Conservation (phyloP, 208 protist species). For the Leishmania tropica region DNA sequence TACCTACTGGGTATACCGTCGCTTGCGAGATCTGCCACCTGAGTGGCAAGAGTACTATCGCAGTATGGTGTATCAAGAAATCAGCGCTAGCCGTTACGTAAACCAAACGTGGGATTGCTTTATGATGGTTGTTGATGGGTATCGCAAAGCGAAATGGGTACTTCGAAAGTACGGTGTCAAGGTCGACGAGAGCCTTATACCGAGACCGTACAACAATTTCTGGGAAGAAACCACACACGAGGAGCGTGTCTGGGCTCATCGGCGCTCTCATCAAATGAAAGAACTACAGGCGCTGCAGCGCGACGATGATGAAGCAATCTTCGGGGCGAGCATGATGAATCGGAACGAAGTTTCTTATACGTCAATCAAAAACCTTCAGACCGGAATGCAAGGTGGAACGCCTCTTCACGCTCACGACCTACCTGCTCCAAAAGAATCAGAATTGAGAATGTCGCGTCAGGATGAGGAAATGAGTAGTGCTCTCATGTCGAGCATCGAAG, state of each 20-base stretch:
- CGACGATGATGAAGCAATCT: conserved; percentile 79
- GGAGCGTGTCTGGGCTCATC: conserved; percentile 87
- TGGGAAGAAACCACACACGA: conserved; percentile 91
- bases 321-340: conserved; percentile 77
- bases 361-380: conserved; percentile 76
- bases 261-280: conserved; percentile 89
- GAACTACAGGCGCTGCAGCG: conserved; percentile 85
- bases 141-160: conserved; percentile 87
- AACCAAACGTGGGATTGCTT: conserved; percentile 91
- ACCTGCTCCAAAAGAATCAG: conserved; percentile 68
- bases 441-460: conserved; percentile 75
- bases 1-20: conserved; percentile 83
- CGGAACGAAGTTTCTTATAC: conserved; percentile 64
- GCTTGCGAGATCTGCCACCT: conserved; percentile 74
- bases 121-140: conserved; percentile 92
- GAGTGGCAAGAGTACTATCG: conserved; percentile 90
- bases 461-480: conserved; percentile 86
- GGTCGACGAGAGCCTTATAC: conserved; percentile 83
- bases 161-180: conserved; percentile 76
- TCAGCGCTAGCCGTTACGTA: conserved; percentile 75
- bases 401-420: conserved; percentile 85
- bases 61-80: conserved; percentile 84
- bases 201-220: conserved; percentile 90
- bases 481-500: conserved; percentile 91
- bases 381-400: conserved; percentile 81